Percentiles rank a stretch among this genome's conserved stretches.
These are phyloP conservation scores for Pseudogymnoascus sp. DNA, from an alignment of 2,329 filamentous ascomycete genomes.

Conservation along the genomic window DNA sequence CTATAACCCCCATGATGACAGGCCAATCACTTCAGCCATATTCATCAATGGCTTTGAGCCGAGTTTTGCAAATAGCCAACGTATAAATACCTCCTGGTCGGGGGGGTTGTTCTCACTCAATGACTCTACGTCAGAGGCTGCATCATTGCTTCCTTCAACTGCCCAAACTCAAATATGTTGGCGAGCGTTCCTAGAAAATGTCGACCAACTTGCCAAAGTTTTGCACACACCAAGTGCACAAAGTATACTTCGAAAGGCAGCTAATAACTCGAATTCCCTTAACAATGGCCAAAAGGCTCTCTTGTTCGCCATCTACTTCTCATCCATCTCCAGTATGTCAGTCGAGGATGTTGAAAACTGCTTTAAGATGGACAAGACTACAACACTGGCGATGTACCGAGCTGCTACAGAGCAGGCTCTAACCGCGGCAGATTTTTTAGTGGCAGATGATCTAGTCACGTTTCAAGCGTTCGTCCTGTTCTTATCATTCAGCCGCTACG, in stretches of 20 bases:
- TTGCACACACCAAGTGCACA: conserved; percentile 1
- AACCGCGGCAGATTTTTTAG: conserved; percentile 54
- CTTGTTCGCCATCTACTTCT: conserved; percentile 30
- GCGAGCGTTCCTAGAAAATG: background rate
- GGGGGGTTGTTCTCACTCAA: background rate
- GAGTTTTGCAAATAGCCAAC: background rate
- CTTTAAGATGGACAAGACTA: conserved; percentile 33
- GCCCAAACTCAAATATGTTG: conserved; percentile 1
- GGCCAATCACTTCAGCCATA: background rate
- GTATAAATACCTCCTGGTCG: background rate
- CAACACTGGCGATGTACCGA: conserved; percentile 38
- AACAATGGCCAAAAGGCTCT: conserved; percentile 61
- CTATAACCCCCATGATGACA: background rate
- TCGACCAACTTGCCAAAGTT: conserved; percentile 4
- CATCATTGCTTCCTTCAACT: background rate
- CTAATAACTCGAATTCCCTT: conserved; percentile 33
- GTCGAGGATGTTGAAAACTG: conserved; percentile 27
- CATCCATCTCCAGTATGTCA: conserved; percentile 26
- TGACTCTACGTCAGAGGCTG: background rate
- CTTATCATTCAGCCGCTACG: conserved; percentile 43
- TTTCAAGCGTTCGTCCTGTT: conserved; percentile 57
- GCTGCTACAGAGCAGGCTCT: conserved; percentile 50
- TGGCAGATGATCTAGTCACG: conserved; percentile 50
- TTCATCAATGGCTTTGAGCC: background rate
- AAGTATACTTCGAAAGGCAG: background rate